These are phyloP conservation scores for Salisapilia sapeloensis DNA, from an alignment of 352 stramenopile species.

Conservation along the genomic window DNA sequence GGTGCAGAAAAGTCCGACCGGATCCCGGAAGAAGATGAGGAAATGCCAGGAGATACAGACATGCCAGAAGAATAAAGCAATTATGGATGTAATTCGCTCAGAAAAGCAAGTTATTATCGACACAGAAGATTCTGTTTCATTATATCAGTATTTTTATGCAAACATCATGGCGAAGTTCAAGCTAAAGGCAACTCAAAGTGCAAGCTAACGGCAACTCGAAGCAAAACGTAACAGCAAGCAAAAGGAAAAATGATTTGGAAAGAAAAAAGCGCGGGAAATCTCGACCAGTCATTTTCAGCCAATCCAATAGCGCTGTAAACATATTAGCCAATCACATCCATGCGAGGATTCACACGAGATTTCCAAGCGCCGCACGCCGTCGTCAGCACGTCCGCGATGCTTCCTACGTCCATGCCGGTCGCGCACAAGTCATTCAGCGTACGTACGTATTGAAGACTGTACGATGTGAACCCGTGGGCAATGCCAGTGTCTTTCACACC, in stretches of 20 bases:
- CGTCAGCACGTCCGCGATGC: constrained; percentile 12
- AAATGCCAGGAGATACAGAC: background rate
- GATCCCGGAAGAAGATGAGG: constrained; percentile 10
- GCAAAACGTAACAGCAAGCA: background rate
- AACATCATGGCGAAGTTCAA: constrained; percentile 34
- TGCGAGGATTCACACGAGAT: no score
- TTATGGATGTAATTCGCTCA: constrained; percentile 10
- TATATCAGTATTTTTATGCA: constrained; percentile 53
- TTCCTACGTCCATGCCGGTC: constrained; percentile 5
- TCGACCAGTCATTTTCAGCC: no score
- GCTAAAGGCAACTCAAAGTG: constrained; percentile 1
- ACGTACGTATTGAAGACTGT: constrained; percentile 48
- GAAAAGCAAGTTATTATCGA: constrained; percentile 50
- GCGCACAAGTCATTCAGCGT: constrained; percentile 28
- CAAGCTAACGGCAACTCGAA: background rate
- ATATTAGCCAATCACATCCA: no score
- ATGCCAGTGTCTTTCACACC: constrained; percentile 8
- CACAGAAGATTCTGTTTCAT: constrained; percentile 56
- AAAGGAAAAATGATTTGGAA: no score
- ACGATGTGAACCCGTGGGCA: constrained; percentile 30
- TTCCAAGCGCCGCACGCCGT: constrained; percentile 17
- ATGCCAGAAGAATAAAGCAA: background rate
- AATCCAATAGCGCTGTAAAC: no score
- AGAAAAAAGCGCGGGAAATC: no score
- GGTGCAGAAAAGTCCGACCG: constrained; percentile 29